These are phyloP conservation scores for Beauveria asiatica DNA, from an alignment of 2,329 filamentous ascomycete genomes.

Conservation along the genomic window DNA sequence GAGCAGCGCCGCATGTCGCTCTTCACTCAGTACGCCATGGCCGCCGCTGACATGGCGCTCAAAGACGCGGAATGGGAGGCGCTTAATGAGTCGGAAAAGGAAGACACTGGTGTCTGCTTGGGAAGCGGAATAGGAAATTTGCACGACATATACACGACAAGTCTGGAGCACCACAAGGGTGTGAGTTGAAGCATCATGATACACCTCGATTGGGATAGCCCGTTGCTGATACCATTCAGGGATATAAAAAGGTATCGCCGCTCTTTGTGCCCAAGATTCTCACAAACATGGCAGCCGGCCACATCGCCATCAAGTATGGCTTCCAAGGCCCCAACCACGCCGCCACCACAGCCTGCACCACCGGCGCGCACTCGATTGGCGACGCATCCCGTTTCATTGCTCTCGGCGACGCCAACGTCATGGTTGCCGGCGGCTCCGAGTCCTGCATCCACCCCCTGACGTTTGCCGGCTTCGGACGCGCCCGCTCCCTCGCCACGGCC, in stretches of 20 bases:
- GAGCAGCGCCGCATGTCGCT: constrained; percentile 74
- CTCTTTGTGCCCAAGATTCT: constrained; percentile 87
- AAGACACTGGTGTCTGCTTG: constrained; percentile 81
- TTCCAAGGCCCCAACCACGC: constrained; percentile 89
- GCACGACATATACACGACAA: constrained; percentile 81
- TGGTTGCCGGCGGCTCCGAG: constrained; percentile 92
- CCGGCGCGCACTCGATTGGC: constrained; percentile 87
- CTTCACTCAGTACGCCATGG: constrained; percentile 87
- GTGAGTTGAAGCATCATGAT: constrained; percentile 37
- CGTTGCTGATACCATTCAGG: constrained; percentile 38
- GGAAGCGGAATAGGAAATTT: constrained; percentile 95
- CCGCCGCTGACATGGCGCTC: constrained; percentile 78
- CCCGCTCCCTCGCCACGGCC: constrained; percentile 72
- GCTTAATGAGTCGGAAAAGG: constrained; percentile 49
- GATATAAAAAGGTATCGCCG: constrained; percentile 87
- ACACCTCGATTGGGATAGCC: not conserved
- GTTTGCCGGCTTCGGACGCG: constrained; percentile 82
- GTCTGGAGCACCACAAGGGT: constrained; percentile 62
- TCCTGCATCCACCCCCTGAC: constrained; percentile 93
- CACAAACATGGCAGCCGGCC: constrained; percentile 90
- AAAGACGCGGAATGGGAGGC: constrained; percentile 72
- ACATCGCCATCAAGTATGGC: constrained; percentile 87
- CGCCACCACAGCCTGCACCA: constrained; percentile 90
- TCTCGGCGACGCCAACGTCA: constrained; percentile 86
- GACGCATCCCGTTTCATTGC: constrained; percentile 89